Conservation (phyloP, 2,329 filamentous ascomycete genomes). For the Leptographium galeiforme region DNA sequence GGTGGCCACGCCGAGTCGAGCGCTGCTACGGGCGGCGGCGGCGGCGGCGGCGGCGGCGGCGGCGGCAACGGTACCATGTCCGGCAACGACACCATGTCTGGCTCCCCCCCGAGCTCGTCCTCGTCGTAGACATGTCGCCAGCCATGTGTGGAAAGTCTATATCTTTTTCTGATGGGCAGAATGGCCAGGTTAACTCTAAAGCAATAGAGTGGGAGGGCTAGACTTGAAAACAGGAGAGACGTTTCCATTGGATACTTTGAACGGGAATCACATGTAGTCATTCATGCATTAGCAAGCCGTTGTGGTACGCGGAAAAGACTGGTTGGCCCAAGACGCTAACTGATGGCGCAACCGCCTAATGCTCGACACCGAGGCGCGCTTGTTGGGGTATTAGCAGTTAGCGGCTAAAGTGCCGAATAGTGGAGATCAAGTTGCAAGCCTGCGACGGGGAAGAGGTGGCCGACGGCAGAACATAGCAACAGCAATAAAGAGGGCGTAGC, state of each 20-base stretch:
- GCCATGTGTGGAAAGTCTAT: no score
- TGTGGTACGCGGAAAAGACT: background rate
- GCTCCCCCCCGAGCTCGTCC: background rate
- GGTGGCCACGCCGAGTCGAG: slow-evolving; percentile 1
- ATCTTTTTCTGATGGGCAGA: background rate
- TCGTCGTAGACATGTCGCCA: background rate
- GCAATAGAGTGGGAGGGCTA: background rate
- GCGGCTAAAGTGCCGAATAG: background rate
- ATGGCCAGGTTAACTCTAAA: background rate
- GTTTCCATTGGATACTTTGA: background rate
- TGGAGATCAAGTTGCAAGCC: background rate
- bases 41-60: background rate
- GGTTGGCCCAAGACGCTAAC: no score
- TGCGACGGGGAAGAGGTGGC: no score
- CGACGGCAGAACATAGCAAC: no score
- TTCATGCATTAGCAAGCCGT: no score
- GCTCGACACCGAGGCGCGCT: background rate
- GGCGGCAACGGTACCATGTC: background rate
- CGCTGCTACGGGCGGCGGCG: slow-evolving; percentile 3
- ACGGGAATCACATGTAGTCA: background rate
- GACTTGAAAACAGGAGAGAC: background rate
- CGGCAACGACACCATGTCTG: background rate
- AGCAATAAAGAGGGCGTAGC: no score
- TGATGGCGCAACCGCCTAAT: background rate
- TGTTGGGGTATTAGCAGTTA: background rate